Evolutionary conservation across 768 basidiomycete species (phyloP).

Genomic region (Sutorius australiensis): DNA sequence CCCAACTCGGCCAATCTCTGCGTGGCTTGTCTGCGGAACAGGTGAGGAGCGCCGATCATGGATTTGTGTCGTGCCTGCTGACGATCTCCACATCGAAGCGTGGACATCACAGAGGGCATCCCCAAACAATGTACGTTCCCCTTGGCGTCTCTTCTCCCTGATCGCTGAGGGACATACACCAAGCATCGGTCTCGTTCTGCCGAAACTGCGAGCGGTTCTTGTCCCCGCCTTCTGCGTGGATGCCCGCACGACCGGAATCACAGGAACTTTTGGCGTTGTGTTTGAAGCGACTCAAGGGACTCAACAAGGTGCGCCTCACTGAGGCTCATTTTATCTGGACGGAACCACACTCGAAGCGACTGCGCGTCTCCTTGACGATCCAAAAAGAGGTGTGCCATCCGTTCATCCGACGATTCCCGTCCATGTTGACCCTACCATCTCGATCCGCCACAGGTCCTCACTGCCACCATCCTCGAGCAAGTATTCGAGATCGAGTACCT

Average conservation of each 20-base stretch:
- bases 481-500: conserved; percentile 96
- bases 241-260: conserved; percentile 82
- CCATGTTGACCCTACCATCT: neutral
- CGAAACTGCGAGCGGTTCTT: conserved; percentile 95
- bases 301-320: conserved; percentile 88
- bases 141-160: neutral
- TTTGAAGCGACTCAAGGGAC: conserved; percentile 89
- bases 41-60: too few species aligned
- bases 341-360: conserved; percentile 92
- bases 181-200: conserved; percentile 77
- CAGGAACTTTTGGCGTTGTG: conserved; percentile 56
- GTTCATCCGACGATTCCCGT: too few species aligned
- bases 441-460: conserved; percentile 59
- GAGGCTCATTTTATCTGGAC: conserved; percentile 99
- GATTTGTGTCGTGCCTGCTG: neutral
- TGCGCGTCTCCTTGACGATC: conserved; percentile 91
- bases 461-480: conserved; percentile 94
- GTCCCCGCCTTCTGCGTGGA: conserved; percentile 76
- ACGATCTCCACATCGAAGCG: conserved; percentile 37
- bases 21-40: conserved; percentile 79
- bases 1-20: conserved; percentile 93
- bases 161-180: conserved; percentile 11
- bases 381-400: conserved; percentile 82
- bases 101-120: conserved; percentile 98
- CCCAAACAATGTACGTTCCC: conserved; percentile 78